Evolutionary conservation across 306 rosid species (phyloP).

Genomic region (Medicago truncatula): MtrunA17r5.0-ANR NC_053045.1:836001-836500

Average conservation of each 20-base stretch:
- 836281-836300: neutral
- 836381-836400: conserved; percentile 4
- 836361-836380: neutral
- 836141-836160: neutral
- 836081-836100: too few relatives aligned
- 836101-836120: neutral
- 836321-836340: neutral
- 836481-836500: conserved; percentile 9
- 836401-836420: neutral
- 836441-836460: neutral
- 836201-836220: neutral
- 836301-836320: neutral
- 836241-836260: neutral
- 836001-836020: too few relatives aligned
- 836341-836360: neutral
- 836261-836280: neutral
- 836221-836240: neutral
- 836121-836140: neutral
- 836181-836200: neutral
- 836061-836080: too few relatives aligned
- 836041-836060: too few relatives aligned
- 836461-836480: neutral
- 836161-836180: neutral
- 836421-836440: neutral
- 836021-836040: neutral